Conservation (phyloP, 371 early-diverging fungal species). For the Mortierella sp. region DNA sequence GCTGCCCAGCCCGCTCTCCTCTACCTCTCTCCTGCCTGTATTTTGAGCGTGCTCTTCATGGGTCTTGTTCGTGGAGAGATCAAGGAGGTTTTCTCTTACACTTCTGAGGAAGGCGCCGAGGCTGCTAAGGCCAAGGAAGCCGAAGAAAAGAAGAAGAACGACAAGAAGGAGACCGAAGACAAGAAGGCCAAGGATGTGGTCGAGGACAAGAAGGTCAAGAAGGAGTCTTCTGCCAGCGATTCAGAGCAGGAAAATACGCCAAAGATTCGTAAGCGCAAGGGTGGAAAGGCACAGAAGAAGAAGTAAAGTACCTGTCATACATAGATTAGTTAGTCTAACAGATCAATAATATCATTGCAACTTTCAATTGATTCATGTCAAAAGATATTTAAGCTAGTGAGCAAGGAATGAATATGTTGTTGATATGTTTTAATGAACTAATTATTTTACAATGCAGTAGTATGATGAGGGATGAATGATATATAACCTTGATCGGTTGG, state of each 20-base stretch:
- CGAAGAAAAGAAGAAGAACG: conserved; percentile 58
- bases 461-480: not conserved
- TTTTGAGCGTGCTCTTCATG: conserved; percentile 84
- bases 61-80: conserved; percentile 89
- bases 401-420: no score
- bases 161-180: conserved; percentile 33
- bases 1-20: conserved; percentile 98
- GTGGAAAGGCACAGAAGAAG: conserved; percentile 53
- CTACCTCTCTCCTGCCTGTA: conserved; percentile 97
- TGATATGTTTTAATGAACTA: not conserved
- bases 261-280: conserved; percentile 52
- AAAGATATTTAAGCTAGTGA: no score
- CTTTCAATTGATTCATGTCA: not conserved
- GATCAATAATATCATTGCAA: conserved; percentile 4
- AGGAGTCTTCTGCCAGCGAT: conserved; percentile 29
- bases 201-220: conserved; percentile 9
- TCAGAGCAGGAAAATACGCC: conserved; percentile 42
- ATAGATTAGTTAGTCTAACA: not conserved
- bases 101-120: conserved; percentile 74
- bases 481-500: not conserved
- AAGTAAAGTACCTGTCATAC: conserved; percentile 17
- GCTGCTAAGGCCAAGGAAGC: conserved; percentile 63
- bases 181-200: conserved; percentile 34
- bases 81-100: conserved; percentile 82
- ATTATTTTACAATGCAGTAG: not conserved